Evolutionary conservation across 257 asterid genomes (phyloP).

Genomic region (Solanum dulcamara): DNA sequence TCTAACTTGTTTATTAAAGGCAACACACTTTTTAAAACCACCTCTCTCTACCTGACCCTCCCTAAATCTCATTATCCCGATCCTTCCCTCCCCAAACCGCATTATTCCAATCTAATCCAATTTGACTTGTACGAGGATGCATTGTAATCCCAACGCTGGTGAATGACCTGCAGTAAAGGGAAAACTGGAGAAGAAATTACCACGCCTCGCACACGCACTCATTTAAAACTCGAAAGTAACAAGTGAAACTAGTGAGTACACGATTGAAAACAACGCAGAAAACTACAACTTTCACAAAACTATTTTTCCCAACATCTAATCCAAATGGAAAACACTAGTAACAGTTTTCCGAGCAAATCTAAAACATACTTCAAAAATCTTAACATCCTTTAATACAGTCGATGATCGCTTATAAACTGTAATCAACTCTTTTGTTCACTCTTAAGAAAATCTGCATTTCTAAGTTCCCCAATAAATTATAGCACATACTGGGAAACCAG

Average conservation of each 20-base stretch:
- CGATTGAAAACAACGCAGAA: neutral
- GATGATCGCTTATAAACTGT: neutral
- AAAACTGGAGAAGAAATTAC: neutral
- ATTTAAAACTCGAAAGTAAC: neutral
- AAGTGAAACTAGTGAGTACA: neutral
- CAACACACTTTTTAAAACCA: neutral
- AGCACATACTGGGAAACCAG: neutral
- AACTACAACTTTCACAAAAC: neutral
- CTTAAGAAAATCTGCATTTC: neutral
- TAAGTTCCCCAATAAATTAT: neutral
- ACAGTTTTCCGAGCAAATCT: neutral
- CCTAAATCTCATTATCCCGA: neutral
- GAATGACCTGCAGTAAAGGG: neutral
- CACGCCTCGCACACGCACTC: neutral
- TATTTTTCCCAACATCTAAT: neutral
- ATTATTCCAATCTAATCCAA: too few relatives aligned
- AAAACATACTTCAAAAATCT: neutral
- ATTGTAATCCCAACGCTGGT: neutral
- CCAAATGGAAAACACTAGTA: neutral
- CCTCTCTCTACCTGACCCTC: too few relatives aligned
- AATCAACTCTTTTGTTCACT: neutral
- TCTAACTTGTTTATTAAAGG: neutral
- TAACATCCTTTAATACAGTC: neutral
- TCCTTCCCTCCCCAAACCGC: too few relatives aligned
- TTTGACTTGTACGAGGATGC: neutral